phyloP scores from a whole-genome alignment of 331 rosid species.

The Ulmus americana region DNA sequence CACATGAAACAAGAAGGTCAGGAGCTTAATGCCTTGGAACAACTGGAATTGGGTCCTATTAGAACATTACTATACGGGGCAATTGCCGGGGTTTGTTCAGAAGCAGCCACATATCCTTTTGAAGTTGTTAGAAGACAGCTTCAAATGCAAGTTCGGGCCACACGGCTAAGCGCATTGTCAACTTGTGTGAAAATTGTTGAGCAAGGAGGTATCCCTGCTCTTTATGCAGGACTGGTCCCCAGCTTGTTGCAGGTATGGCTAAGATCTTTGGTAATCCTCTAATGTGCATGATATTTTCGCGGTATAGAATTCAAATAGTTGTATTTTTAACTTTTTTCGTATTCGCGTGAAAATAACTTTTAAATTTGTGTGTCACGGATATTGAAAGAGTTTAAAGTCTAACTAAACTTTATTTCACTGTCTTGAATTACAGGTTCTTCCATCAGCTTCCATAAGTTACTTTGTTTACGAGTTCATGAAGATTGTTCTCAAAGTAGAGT shows the following conservation, averaged over 20 bases:
- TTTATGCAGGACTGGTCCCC: conserved; percentile 49
- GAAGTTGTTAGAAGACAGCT: conserved; percentile 54
- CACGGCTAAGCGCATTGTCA: conserved; percentile 29
- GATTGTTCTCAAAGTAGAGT: conserved; percentile 45
- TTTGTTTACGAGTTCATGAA: conserved; percentile 54
- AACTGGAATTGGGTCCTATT: conserved; percentile 37
- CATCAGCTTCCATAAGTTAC: conserved; percentile 49
- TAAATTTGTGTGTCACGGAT: too few relatives aligned
- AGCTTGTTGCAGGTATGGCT: conserved; percentile 52
- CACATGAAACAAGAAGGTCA: conserved; percentile 31
- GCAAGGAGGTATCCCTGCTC: conserved; percentile 55
- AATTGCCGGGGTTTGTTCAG: conserved; percentile 39
- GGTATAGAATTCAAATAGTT: too few relatives aligned
- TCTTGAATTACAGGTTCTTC: conserved; percentile 35
- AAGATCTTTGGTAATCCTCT: not conserved
- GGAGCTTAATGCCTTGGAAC: conserved; percentile 41
- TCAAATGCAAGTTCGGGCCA: conserved; percentile 42
- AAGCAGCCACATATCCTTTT: conserved; percentile 50
- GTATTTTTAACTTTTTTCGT: too few relatives aligned
- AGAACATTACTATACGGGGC: conserved; percentile 44
- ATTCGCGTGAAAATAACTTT: too few relatives aligned
- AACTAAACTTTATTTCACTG: not conserved
- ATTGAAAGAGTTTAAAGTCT: too few relatives aligned
- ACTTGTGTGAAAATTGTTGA: conserved; percentile 45
- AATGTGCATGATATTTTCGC: not conserved